A percentile compares a stretch with the other conserved stretches of the same genome.
These are phyloP conservation scores for Melaleuca alternifolia DNA, from an alignment of 345 rosid species.

Conservation along the genomic window DNA sequence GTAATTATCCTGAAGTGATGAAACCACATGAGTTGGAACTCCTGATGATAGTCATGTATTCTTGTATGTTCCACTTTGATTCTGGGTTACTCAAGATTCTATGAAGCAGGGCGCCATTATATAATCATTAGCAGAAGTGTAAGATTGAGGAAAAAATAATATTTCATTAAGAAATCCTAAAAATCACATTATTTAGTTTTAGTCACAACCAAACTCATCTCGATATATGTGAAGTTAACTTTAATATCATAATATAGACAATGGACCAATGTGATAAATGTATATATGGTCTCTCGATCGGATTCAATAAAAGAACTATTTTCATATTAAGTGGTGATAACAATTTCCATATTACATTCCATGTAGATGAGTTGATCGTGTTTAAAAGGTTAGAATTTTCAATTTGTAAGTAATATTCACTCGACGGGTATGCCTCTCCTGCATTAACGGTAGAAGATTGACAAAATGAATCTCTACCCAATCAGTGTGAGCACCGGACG, in stretches of 20 bases:
- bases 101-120: not conserved
- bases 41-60: not conserved
- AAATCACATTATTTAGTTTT: not conserved
- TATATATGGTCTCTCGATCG: not conserved
- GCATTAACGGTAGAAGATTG: not conserved
- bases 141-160: not conserved
- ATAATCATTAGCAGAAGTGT: not conserved
- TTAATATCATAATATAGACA: not conserved
- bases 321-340: not conserved
- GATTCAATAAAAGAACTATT: not conserved
- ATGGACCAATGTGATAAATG: not conserved
- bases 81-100: not conserved
- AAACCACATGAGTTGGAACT: not conserved
- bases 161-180: not conserved
- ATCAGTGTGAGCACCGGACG: not conserved
- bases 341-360: not conserved
- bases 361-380: not conserved
- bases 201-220: not conserved
- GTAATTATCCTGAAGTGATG: not conserved
- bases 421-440: not conserved
- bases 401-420: not conserved
- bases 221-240: not conserved
- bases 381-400: not conserved
- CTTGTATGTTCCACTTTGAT: not conserved
- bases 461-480: not conserved